Conservation (phyloP, 805 yeast species). For the Suhomyces vadensis region DNA sequence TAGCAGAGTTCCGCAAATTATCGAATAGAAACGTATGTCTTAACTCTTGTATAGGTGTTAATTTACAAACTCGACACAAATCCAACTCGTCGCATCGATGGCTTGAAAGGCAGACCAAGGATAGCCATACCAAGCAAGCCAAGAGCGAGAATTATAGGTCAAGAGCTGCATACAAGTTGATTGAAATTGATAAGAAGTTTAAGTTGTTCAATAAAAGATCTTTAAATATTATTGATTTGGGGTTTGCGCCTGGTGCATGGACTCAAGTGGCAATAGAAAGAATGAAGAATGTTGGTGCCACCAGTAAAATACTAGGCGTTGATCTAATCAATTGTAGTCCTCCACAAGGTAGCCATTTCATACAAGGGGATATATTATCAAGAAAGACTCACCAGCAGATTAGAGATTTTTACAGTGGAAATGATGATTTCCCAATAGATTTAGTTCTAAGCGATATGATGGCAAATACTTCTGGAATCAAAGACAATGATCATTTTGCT, state of each 20-base stretch:
- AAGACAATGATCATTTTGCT: slow-evolving; percentile 75
- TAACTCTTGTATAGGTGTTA: not conserved
- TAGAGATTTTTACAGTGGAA: slow-evolving; percentile 47
- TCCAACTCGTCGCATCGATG: slow-evolving; percentile 66
- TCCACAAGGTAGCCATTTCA: slow-evolving; percentile 36
- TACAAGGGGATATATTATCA: slow-evolving; percentile 43
- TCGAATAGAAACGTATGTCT: not conserved
- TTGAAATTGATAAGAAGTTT: slow-evolving; percentile 70
- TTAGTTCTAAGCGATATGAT: slow-evolving; percentile 78
- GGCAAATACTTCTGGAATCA: slow-evolving; percentile 86
- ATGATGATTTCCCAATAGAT: slow-evolving; percentile 25
- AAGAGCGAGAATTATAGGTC: slow-evolving; percentile 63
- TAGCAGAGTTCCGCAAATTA: no score
- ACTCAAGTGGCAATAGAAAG: slow-evolving; percentile 28
- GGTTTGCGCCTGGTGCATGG: slow-evolving; percentile 35
- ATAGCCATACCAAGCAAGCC: slow-evolving; percentile 68
- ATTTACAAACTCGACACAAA: slow-evolving; percentile 7
- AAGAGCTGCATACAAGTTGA: slow-evolving; percentile 86
- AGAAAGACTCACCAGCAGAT: slow-evolving; percentile 57
- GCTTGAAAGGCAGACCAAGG: slow-evolving; percentile 70
- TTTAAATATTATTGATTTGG: slow-evolving; percentile 76
- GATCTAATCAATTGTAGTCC: slow-evolving; percentile 38
- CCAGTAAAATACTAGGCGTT: slow-evolving; percentile 24
- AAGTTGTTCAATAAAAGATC: slow-evolving; percentile 53
- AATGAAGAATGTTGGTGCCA: slow-evolving; percentile 10